A percentile compares a stretch with the other conserved stretches of the same genome.
Evolutionary conservation across 305 asterid genomes (phyloP).

Genomic region (Solanum hybrid): DNA sequence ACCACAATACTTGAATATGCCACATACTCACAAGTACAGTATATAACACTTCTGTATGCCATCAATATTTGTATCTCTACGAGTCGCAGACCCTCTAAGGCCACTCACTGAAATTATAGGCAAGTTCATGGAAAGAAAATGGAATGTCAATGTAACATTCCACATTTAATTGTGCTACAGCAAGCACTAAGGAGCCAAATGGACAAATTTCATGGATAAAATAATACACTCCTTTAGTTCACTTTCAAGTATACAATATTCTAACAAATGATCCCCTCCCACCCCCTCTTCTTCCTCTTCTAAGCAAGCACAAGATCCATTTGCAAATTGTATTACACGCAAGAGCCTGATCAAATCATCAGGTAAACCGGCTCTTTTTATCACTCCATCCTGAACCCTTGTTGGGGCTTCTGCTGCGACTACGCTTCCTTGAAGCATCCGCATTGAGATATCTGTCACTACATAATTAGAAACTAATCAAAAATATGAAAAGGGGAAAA

Average conservation of each 20-base stretch:
- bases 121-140: not conserved
- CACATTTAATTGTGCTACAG: not conserved
- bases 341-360: constrained; percentile 24
- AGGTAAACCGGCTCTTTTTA: constrained; percentile 31
- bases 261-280: not conserved
- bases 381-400: constrained; percentile 42
- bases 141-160: not conserved
- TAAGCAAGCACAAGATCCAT: not conserved
- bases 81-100: not conserved
- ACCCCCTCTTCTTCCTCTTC: not conserved
- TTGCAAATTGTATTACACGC: not conserved
- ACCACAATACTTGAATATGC: not conserved
- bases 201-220: not conserved
- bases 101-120: not conserved
- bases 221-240: not conserved
- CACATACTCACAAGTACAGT: not conserved
- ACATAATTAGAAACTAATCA: not conserved
- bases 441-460: constrained; percentile 27
- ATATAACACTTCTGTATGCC: not conserved
- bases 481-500: not conserved
- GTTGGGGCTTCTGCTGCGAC: constrained; percentile 52
- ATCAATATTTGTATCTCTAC: not conserved
- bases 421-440: constrained; percentile 18
- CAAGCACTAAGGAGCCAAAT: not conserved
- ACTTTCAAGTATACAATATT: not conserved